phyloP scores from a whole-genome alignment of 371 early-diverging fungal species.

The Mucor indicus region DNA sequence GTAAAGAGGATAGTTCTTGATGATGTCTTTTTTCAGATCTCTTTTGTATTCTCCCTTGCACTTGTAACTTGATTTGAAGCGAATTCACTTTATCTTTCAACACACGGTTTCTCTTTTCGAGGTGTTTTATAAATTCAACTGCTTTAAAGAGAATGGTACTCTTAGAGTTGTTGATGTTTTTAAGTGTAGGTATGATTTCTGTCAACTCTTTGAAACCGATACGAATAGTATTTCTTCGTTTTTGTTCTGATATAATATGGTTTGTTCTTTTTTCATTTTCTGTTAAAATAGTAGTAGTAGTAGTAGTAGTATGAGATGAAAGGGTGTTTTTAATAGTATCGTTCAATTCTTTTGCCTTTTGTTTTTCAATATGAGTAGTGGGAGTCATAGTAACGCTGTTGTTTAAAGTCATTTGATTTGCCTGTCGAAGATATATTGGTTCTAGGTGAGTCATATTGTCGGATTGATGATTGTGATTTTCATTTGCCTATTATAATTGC shows the following conservation, averaged over 20 bases:
- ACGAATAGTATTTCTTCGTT: conserved; percentile 84
- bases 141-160: conserved; percentile 57
- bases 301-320: no score
- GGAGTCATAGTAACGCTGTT: no score
- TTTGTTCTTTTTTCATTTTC: conserved; percentile 87
- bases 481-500: no score
- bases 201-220: conserved; percentile 80
- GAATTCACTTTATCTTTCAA: conserved; percentile 48
- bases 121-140: conserved; percentile 49
- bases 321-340: no score
- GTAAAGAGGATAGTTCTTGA: neutral
- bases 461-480: no score
- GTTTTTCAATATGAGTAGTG: no score
- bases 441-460: no score
- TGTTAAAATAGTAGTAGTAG: no score
- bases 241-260: conserved; percentile 90
- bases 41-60: conserved; percentile 34
- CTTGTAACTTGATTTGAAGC: conserved; percentile 53
- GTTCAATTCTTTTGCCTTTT: no score
- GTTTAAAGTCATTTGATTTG: no score
- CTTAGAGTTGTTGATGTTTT: conserved; percentile 54
- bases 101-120: conserved; percentile 46
- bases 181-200: conserved; percentile 78
- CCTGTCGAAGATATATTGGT: no score
- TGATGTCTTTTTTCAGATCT: conserved; percentile 12